Conservation (phyloP, 805 yeast genomes). For the Clavispora asparagi region DNA sequence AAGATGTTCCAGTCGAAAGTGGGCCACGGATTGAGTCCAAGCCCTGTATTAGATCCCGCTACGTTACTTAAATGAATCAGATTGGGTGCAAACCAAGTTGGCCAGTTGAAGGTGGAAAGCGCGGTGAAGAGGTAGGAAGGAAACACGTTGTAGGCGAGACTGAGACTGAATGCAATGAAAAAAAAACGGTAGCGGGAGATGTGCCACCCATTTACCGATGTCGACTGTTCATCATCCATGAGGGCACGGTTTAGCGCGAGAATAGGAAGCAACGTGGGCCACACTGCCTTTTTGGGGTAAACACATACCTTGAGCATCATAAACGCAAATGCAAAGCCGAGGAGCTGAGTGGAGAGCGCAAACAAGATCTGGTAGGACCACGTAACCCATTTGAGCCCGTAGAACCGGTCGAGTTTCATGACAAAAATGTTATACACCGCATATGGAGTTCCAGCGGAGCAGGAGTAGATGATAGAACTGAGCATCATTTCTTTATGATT, state of each 20-base stretch:
- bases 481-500: constrained; percentile 43
- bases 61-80: constrained; percentile 37
- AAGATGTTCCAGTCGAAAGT: constrained; percentile 41
- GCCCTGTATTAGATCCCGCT: constrained; percentile 32
- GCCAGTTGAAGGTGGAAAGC: constrained; percentile 40
- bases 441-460: constrained; percentile 40
- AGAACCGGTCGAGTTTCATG: constrained; percentile 38
- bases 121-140: constrained; percentile 37
- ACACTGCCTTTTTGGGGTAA: constrained; percentile 37
- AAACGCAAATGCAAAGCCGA: constrained; percentile 68
- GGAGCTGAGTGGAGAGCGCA: constrained; percentile 50
- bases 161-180: constrained; percentile 24
- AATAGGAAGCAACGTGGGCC: constrained; percentile 43
- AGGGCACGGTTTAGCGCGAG: constrained; percentile 40
- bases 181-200: constrained; percentile 39
- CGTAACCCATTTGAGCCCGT: constrained; percentile 39
- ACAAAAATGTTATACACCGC: constrained; percentile 39
- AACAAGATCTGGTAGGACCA: constrained; percentile 52
- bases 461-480: constrained; percentile 37
- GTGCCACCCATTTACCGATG: constrained; percentile 32
- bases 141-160: constrained; percentile 39
- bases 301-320: constrained; percentile 51
- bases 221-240: constrained; percentile 24
- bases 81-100: constrained; percentile 38
- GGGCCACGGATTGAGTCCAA: constrained; percentile 40